These are phyloP conservation scores for Kwoniella shivajii DNA, from an alignment of 1,284 basidiomycete species.

Conservation along the genomic window DNA sequence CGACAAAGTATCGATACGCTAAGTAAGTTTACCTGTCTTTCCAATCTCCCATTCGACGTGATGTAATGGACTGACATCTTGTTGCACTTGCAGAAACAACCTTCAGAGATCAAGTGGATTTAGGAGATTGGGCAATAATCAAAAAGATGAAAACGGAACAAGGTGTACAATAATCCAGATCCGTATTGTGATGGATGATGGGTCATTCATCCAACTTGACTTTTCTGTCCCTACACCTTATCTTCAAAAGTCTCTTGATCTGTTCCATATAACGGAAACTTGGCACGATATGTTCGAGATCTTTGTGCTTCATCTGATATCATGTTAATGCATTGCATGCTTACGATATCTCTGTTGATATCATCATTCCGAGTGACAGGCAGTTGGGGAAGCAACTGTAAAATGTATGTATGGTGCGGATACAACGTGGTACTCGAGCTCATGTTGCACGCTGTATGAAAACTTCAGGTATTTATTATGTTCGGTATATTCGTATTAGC, in stretches of 20 bases:
- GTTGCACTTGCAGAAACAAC: slow-evolving; percentile 61
- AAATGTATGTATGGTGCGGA: too few relatives aligned
- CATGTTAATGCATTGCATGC: background rate
- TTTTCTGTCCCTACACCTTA: background rate
- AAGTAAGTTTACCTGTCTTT: slow-evolving; percentile 58
- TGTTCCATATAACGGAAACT: too few relatives aligned
- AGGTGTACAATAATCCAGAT: slow-evolving; percentile 55
- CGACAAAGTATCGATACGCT: slow-evolving; percentile 92
- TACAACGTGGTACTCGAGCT: too few relatives aligned
- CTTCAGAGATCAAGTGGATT: slow-evolving; percentile 87
- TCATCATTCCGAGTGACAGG: too few relatives aligned
- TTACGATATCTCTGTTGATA: background rate
- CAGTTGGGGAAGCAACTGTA: background rate
- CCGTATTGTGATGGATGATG: too few relatives aligned
- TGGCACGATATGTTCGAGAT: too few relatives aligned
- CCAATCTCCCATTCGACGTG: background rate
- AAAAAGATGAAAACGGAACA: slow-evolving; percentile 84
- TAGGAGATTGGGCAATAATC: slow-evolving; percentile 93
- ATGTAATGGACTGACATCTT: slow-evolving; percentile 4
- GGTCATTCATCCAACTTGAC: background rate
- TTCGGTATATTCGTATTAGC: slow-evolving; percentile 66
- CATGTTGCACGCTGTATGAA: too few relatives aligned
- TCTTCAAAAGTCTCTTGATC: too few relatives aligned
- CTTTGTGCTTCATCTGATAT: too few relatives aligned
- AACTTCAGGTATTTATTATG: slow-evolving; percentile 1